Conservation (phyloP, 805 yeast genomes). For the Candida palmyrensis region DNA sequence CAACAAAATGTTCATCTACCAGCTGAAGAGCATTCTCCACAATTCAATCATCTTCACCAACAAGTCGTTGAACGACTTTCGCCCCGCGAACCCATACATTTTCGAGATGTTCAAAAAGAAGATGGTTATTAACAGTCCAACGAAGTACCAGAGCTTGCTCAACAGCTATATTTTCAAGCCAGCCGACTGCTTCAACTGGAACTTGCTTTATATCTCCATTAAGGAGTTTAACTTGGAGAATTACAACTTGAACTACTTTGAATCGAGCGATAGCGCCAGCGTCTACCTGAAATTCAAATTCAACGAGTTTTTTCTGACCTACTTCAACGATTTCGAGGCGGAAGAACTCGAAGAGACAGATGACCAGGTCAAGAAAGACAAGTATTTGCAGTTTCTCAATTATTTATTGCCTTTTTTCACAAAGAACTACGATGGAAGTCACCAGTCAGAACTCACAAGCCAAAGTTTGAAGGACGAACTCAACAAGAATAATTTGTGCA, state of each 20-base stretch:
- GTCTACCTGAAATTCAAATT: constrained; percentile 9
- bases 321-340: constrained; percentile 11
- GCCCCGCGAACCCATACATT: constrained; percentile 16
- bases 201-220: constrained; percentile 39
- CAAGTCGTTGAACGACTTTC: constrained; percentile 20
- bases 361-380: constrained; percentile 2
- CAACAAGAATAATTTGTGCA: constrained; percentile 7
- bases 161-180: constrained; percentile 44
- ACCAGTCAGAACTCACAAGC: background rate
- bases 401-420: constrained; percentile 12
- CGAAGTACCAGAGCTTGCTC: constrained; percentile 45
- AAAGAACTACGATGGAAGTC: constrained; percentile 3
- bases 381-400: constrained; percentile 9
- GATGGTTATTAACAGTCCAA: constrained; percentile 46
- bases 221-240: constrained; percentile 37
- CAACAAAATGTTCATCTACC: constrained; percentile 18
- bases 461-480: background rate
- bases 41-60: constrained; percentile 50
- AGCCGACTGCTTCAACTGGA: constrained; percentile 37
- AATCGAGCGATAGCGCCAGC: background rate
- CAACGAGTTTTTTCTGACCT: constrained; percentile 11
- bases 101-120: constrained; percentile 44
- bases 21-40: constrained; percentile 41
- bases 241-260: background rate
- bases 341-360: constrained; percentile 7